Evolutionary conservation across 2,329 filamentous ascomycete genomes (phyloP), one percentile per base, ranked within the genome.

Genomic region (Aspergillus texensis): DNA sequence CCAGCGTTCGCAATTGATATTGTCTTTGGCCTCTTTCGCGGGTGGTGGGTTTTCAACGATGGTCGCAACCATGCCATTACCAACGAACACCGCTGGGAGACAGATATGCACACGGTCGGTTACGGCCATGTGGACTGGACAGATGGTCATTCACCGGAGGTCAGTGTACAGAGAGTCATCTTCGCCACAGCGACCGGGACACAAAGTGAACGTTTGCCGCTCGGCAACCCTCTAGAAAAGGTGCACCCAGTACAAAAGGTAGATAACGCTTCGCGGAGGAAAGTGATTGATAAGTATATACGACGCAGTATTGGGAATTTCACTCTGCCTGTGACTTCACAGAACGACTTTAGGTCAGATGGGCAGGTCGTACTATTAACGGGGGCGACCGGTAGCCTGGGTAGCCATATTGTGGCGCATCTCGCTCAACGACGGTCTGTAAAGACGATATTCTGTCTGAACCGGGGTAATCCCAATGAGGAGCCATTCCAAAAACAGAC

Each of bases 391-490:
- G 79, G 80, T 0, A 78, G 75, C 60, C 61, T 82, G 1, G 80
- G 80, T 1, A 74, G 73, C 10, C 79, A 81, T 67, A 60, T 81
- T 2, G 75, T 83, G 9, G 74, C 79, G 28, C 65, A 74, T 34
- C 64, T 80, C 11, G 73, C 76, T 3, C 61, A 62, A 2, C 72
- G 78, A 3, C 62, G 71, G 1, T 52, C 67, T 16, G 72, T 80
- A 2, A 66, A 71, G 24, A 68, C 39, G 1, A 72, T 83, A 0
- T 64, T 84, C 6, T 86, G 84, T 61, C 65, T 86, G 14, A 86
- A 86, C 67, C 78, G 83, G 2, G 65, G 64, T 8, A 75, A 68
- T 26, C 6, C 14, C 16, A 72, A 63, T 4, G 62, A 46, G 2
- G 71, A 77, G 6, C 64, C 76, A 4, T 32, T 65, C 0, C 46